Conservation (phyloP, 2,329 filamentous ascomycete species). For the Neofusicoccum laricinum region DNA sequence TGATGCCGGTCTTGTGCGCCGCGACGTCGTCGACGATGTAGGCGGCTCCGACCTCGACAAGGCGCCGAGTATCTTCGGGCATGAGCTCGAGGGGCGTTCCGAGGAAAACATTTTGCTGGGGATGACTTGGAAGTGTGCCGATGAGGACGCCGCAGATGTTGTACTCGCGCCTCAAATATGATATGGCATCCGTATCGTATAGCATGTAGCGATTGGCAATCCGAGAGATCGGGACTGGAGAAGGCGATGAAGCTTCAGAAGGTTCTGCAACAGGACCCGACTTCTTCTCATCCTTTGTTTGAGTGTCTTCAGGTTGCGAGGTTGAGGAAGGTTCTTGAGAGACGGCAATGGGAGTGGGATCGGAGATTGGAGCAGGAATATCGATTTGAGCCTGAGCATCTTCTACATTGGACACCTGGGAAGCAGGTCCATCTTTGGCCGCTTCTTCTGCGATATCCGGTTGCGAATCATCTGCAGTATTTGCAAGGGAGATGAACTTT, state of each 20-base stretch:
- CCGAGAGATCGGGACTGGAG: conserved; percentile 72
- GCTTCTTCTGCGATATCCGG: not conserved
- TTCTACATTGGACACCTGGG: not conserved
- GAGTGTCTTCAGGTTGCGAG: not conserved
- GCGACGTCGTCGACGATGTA: conserved; percentile 77
- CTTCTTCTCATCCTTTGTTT: not conserved
- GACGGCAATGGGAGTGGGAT: not conserved
- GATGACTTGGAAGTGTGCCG: conserved; percentile 85
- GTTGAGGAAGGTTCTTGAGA: not conserved
- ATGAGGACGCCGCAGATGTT: conserved; percentile 83
- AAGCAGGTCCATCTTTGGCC: not conserved
- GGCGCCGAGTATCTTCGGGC: conserved; percentile 79
- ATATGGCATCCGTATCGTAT: conserved; percentile 80
- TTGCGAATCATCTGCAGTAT: not conserved
- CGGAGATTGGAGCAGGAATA: not conserved
- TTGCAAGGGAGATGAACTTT: not conserved
- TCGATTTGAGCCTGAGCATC: conserved; percentile 2
- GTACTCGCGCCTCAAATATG: conserved; percentile 73
- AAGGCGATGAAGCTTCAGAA: conserved; percentile 30
- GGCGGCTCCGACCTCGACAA: conserved; percentile 73
- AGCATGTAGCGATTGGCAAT: conserved; percentile 81
- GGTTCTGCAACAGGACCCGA: not conserved
- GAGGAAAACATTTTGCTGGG: conserved; percentile 92
- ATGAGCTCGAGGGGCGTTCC: conserved; percentile 86
- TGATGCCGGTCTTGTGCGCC: conserved; percentile 65